Conservation (phyloP, 441 rosid genomes). For the Bruguiera hainesii region DNA sequence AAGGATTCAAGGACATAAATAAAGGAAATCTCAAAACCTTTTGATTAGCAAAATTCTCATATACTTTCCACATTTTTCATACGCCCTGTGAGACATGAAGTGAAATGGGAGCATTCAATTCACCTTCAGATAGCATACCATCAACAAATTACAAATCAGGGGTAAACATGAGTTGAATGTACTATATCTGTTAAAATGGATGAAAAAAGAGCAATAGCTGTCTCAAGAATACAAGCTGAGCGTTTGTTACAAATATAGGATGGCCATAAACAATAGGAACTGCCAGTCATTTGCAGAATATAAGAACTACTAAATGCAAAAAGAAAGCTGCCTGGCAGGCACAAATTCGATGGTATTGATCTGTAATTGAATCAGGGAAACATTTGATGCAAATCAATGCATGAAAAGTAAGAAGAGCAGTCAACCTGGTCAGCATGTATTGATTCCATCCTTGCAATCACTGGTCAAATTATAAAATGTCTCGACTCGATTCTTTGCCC, state of each 20-base stretch:
- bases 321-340: slow-evolving; percentile 10
- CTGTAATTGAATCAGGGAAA: slow-evolving; percentile 19
- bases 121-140: too few species aligned
- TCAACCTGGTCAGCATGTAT: slow-evolving; percentile 63
- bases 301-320: slow-evolving; percentile 20
- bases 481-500: slow-evolving; percentile 77
- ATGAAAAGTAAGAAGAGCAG: slow-evolving; percentile 11
- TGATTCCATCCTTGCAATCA: slow-evolving; percentile 94
- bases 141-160: too few species aligned
- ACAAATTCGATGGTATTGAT: slow-evolving; percentile 19
- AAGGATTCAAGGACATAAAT: too few species aligned
- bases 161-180: too few species aligned
- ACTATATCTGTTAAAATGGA: not conserved
- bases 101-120: too few species aligned
- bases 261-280: slow-evolving; percentile 14
- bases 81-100: too few species aligned
- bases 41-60: too few species aligned
- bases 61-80: too few species aligned
- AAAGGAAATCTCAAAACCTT: too few species aligned
- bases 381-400: slow-evolving; percentile 14
- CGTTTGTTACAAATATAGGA: slow-evolving; percentile 25
- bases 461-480: slow-evolving; percentile 85
- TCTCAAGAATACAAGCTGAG: slow-evolving; percentile 10
- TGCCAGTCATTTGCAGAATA: slow-evolving; percentile 19
- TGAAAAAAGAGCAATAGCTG: slow-evolving; percentile 1